These are phyloP conservation scores for Roridomyces roridus DNA, from an alignment of 768 basidiomycete species.

Conservation along the genomic window DNA sequence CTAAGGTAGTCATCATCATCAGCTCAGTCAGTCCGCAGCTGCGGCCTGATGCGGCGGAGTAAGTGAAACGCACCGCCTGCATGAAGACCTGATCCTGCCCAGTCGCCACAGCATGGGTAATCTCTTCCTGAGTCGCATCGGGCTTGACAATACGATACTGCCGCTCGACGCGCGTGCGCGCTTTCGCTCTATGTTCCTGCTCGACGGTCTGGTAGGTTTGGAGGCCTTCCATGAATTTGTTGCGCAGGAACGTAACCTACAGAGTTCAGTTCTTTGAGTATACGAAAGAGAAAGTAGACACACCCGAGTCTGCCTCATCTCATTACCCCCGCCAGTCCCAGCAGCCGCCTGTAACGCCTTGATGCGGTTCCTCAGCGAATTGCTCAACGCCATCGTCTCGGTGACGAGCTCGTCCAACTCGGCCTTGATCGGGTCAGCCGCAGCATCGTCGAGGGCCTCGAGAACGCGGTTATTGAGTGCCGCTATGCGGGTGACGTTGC, in stretches of 20 bases:
- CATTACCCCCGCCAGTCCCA: constrained; percentile 31
- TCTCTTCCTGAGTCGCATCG: constrained; percentile 82
- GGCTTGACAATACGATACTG: constrained; percentile 90
- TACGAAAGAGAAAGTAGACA: constrained; percentile 5
- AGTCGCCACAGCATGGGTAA: constrained; percentile 70
- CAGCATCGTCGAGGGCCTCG: constrained; percentile 41
- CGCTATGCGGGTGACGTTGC: constrained; percentile 44
- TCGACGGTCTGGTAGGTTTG: constrained; percentile 82
- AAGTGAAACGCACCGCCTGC: constrained; percentile 64
- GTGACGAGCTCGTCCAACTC: constrained; percentile 63
- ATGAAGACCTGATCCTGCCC: constrained; percentile 77
- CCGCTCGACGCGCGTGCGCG: constrained; percentile 71
- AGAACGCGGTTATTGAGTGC: constrained; percentile 45
- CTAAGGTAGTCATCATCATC: constrained; percentile 47
- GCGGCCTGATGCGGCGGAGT: neutral
- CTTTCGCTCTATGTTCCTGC: constrained; percentile 68
- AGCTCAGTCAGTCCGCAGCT: neutral
- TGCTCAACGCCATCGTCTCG: constrained; percentile 66
- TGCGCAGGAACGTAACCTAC: constrained; percentile 66
- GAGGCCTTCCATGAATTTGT: constrained; percentile 76
- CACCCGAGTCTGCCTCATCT: constrained; percentile 49
- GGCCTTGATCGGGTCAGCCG: constrained; percentile 7
- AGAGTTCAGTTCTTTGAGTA: neutral
- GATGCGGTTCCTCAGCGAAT: constrained; percentile 63
- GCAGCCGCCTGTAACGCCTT: constrained; percentile 54